Conservation (phyloP, 257 asterid genomes). For the Solanum tarapatanum region DNA sequence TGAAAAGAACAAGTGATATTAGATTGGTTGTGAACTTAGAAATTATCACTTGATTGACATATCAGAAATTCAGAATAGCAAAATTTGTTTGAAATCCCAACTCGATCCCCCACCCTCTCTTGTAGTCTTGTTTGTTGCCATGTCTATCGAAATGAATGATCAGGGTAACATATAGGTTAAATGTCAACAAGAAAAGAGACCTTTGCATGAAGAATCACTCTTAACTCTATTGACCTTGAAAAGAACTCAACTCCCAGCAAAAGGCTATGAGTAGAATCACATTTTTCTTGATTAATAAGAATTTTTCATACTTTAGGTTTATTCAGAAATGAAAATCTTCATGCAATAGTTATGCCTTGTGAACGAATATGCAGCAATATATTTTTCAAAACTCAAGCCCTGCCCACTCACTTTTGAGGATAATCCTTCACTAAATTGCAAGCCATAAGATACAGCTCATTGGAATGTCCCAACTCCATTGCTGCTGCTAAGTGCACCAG, state of each 20-base stretch:
- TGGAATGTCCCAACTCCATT: slow-evolving; percentile 95
- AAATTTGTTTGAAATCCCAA: background rate
- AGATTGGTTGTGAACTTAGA: background rate
- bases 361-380: background rate
- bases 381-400: background rate
- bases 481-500: slow-evolving; percentile 97
- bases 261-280: background rate
- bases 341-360: background rate
- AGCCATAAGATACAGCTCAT: slow-evolving; percentile 96
- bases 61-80: background rate
- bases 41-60: background rate
- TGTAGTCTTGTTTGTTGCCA: background rate
- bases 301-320: background rate
- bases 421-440: slow-evolving; percentile 96
- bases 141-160: background rate
- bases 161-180: background rate
- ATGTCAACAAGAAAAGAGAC: background rate
- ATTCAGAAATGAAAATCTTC: background rate
- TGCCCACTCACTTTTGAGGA: slow-evolving; percentile 81
- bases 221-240: background rate
- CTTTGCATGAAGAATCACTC: background rate
- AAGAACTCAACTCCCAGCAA: background rate
- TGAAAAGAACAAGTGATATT: background rate
- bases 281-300: background rate
- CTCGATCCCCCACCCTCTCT: background rate